Percentiles rank a stretch among this genome's conserved stretches.
These are phyloP conservation scores for Ophiostoma tasmaniense DNA, from an alignment of 2,329 filamentous ascomycete genomes.

Conservation along the genomic window DNA sequence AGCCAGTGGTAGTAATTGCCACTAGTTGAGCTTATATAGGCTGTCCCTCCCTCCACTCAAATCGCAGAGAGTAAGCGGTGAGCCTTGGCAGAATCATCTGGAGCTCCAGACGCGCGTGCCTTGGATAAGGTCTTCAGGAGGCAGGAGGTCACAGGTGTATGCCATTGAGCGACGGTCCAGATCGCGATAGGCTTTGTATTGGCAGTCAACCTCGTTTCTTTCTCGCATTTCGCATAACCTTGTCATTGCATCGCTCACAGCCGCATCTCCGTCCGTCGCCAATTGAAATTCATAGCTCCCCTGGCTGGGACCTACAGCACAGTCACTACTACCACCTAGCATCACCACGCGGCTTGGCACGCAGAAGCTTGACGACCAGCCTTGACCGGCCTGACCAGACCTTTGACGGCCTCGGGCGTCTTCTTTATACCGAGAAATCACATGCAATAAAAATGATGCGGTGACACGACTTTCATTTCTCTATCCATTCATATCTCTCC, in stretches of 20 bases:
- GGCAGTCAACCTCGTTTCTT: not conserved
- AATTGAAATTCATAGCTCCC: not conserved
- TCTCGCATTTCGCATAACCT: not conserved
- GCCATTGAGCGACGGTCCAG: no score
- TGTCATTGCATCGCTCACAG: not conserved
- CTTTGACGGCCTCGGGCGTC: not conserved
- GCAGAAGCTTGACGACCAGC: no score
- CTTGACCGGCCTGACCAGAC: not conserved
- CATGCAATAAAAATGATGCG: slow-evolving; percentile 10
- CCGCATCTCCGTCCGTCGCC: not conserved
- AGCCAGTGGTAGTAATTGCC: slow-evolving; percentile 11
- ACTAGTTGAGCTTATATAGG: slow-evolving; percentile 13
- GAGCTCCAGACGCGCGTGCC: not conserved
- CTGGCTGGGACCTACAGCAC: not conserved
- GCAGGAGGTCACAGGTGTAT: not conserved
- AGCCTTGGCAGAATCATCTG: slow-evolving; percentile 4
- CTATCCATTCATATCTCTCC: not conserved
- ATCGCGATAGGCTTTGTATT: not conserved
- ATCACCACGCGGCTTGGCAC: not conserved
- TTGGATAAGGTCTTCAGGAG: not conserved
- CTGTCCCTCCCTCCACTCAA: not conserved
- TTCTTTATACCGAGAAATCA: not conserved
- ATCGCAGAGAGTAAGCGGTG: slow-evolving; percentile 2
- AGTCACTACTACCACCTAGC: not conserved
- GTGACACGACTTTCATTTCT: slow-evolving; percentile 8